Percentiles rank a stretch among this genome's conserved stretches.
Evolutionary conservation across 2,329 filamentous ascomycete genomes (phyloP).

Genomic region (Ceratocystis variospora): DNA sequence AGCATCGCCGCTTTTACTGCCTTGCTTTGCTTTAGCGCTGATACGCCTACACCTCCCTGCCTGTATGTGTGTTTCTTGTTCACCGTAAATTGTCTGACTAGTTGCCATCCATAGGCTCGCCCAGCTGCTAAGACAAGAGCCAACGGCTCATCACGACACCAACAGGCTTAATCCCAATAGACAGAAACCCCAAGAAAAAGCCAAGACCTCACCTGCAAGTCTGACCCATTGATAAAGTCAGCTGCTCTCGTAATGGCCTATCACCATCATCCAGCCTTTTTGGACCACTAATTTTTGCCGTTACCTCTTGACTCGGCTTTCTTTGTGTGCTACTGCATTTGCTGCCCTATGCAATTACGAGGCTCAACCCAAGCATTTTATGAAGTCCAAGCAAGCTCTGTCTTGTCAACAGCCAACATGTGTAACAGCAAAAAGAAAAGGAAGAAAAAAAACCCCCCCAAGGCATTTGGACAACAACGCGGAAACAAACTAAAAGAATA

Average conservation of each 20-base stretch:
- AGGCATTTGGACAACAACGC: too few relatives aligned
- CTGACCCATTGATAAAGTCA: neutral
- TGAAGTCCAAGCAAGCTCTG: too few relatives aligned
- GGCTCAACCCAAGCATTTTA: too few relatives aligned
- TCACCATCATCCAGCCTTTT: neutral
- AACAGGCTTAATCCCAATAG: neutral
- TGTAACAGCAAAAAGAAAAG: neutral
- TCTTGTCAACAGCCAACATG: neutral
- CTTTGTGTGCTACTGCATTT: neutral
- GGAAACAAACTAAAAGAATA: too few relatives aligned
- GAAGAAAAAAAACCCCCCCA: neutral
- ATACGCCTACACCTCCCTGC: neutral
- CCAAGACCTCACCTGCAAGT: conserved; percentile 15
- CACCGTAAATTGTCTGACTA: conserved; percentile 1
- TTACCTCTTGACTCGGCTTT: neutral
- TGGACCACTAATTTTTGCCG: neutral
- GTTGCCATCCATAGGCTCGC: neutral
- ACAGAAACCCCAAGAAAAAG: conserved; percentile 11
- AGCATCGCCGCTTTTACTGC: neutral
- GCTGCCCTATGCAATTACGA: neutral
- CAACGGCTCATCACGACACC: neutral
- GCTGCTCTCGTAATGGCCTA: neutral
- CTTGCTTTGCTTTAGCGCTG: neutral
- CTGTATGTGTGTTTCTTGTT: neutral
- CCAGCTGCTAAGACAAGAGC: neutral